phyloP scores from a whole-genome alignment of 2,329 filamentous ascomycete species.

The Exophiala calicioides region DNA sequence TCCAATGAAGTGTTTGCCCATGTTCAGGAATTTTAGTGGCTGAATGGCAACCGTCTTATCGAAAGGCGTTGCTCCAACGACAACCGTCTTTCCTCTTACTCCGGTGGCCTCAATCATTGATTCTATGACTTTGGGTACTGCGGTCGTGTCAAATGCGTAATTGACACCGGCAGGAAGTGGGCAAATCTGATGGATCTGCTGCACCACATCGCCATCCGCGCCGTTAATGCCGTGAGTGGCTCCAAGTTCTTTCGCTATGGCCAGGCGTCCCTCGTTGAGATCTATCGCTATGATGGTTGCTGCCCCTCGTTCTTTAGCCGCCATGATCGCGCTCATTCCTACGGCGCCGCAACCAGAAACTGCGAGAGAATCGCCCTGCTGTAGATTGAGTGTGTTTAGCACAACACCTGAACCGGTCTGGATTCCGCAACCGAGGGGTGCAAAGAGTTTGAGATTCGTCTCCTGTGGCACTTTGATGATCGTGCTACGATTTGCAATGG shows the following conservation, averaged over 20 bases:
- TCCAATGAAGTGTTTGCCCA: slow-evolving; percentile 4
- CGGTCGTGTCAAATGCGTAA: slow-evolving; percentile 55
- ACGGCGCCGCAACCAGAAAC: slow-evolving; percentile 51
- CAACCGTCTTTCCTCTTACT: slow-evolving; percentile 51
- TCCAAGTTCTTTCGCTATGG: slow-evolving; percentile 43
- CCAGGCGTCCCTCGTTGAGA: slow-evolving; percentile 38
- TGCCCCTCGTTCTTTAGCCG: slow-evolving; percentile 46
- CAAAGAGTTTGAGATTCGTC: slow-evolving; percentile 31
- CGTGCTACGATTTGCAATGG: slow-evolving; percentile 34
- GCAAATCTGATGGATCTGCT: neutral
- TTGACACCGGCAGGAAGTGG: slow-evolving; percentile 36
- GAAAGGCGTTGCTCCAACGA: slow-evolving; percentile 52
- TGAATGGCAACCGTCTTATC: slow-evolving; percentile 43
- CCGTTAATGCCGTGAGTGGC: slow-evolving; percentile 38
- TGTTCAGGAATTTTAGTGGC: slow-evolving; percentile 2
- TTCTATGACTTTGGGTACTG: slow-evolving; percentile 46
- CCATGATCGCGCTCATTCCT: slow-evolving; percentile 51
- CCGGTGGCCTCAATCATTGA: slow-evolving; percentile 46
- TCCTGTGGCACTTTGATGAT: slow-evolving; percentile 30
- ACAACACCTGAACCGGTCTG: slow-evolving; percentile 44
- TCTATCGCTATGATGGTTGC: slow-evolving; percentile 45
- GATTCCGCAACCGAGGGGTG: slow-evolving; percentile 37
- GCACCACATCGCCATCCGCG: neutral
- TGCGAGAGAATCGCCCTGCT: slow-evolving; percentile 39
- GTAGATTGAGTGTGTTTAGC: slow-evolving; percentile 42